Evolutionary conservation across 495 filamentous ascomycete genomes (phyloP), one percentile per base, ranked within the genome.

Genomic region (Hypoxylon trugodes): DNA sequence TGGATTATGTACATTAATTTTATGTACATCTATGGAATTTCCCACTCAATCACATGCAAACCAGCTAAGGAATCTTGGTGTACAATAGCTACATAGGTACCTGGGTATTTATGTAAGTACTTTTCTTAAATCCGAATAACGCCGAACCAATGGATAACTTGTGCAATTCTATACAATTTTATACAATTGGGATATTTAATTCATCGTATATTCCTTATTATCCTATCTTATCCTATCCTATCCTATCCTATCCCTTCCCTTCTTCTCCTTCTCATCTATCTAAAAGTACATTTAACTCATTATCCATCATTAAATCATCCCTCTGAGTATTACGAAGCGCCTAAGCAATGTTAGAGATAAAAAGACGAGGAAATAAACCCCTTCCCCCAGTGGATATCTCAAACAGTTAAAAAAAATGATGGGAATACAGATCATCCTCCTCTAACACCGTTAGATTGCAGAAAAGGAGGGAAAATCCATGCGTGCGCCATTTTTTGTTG

Each of bases 231-330:
- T 18, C 24, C 42, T 46, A 13, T 13, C 47, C 41, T 35, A 59
- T 48, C 12, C 19, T 36, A 38, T n/a, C n/a, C n/a, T n/a, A n/a
- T n/a, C n/a, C n/a, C n/a, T n/a, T n/a, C n/a, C n/a, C n/a, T n/a
- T n/a, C n/a, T n/a, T n/a, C n/a, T n/a, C n/a, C n/a, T n/a, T n/a
- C n/a, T n/a, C 18, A 36, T 42, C 53, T 38, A 59, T 21, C 42
- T 45, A 56, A 37, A 6, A 66, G 33, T 66, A 66, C 56, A 66
- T 21, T 66, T n/a, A n/a, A n/a, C n/a, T n/a, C 62, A 41, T 66
- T 50, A 21, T 32, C 50, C 18, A 43, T 60, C 56, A 38, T 66
- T 16, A 65, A n/a, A 30, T 59, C 53, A 19, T 65, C 52, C 46
- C 38, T n/a, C n/a, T 25, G 16, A 52, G n/a, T 18, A 21, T 19